Conservation (phyloP, 306 rosid species). For the Carpinus fangiana region DNA sequence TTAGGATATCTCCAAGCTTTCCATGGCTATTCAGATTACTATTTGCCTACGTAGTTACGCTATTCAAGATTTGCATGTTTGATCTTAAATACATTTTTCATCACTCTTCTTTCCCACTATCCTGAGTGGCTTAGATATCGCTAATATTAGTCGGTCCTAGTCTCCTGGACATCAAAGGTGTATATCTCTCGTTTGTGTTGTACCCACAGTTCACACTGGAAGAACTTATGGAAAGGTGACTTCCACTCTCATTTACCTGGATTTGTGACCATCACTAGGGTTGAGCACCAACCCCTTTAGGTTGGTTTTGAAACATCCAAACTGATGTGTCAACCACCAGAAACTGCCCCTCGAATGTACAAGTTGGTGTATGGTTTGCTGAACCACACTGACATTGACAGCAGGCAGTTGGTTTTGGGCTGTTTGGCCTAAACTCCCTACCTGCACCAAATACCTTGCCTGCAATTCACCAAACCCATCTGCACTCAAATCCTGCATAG, state of each 20-base stretch:
- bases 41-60: background rate
- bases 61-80: background rate
- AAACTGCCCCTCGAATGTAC: too few species aligned
- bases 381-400: too few species aligned
- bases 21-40: background rate
- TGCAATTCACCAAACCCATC: too few species aligned
- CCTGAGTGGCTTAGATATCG: background rate
- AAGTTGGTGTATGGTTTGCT: too few species aligned
- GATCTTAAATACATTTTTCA: background rate
- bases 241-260: background rate
- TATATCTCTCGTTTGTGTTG: background rate
- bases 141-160: background rate
- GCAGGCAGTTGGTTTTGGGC: too few species aligned
- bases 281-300: too few species aligned
- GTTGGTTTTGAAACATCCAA: too few species aligned
- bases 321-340: too few species aligned
- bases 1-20: background rate
- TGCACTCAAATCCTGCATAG: too few species aligned
- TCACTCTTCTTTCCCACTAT: background rate
- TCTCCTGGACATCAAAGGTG: background rate
- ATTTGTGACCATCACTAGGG: background rate
- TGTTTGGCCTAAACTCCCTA: too few species aligned
- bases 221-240: background rate
- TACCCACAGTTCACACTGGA: background rate
- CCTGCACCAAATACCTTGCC: too few species aligned